Base-by-base conservation (phyloP, 2,329 filamentous ascomycete genomes). In the Neoarthrinium moseri region DNA sequence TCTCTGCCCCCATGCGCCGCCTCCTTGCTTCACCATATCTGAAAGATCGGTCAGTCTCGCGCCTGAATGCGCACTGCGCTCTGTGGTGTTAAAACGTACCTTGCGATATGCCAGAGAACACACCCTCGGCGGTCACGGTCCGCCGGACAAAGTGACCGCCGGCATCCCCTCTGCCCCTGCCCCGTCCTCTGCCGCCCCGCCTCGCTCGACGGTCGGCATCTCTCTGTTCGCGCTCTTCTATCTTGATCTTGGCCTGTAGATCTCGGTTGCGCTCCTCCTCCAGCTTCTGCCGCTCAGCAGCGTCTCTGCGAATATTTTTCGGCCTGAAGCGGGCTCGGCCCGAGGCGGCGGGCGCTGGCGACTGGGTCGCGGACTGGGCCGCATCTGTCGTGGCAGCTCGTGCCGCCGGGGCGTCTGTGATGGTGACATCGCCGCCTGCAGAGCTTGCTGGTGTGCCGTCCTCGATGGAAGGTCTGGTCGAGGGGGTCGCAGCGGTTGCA, bases 261-360 rank as follows among this genome's bases (percentile, higher is more conserved):
- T 59, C 57, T 26, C 53, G 53, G 17, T 52, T 58, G 46, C 62
- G 54, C 26, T 57, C 70, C 60, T 54, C 69, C 36, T 74, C 74
- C 8, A 78, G 59, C 41, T 54, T 68, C 43, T 75, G 72, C 56
- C 75, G 64, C 42, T 77, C 73, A 6, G 70, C 68, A 45, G 76
- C 74, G 60, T 77, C 73, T 68, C 75, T 64, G 43, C 75, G 68
- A 38, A 76, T 57, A 48, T 71, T 73, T 52, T 70, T 76, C 23
- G 75, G 75, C 42, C 68, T 69, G 43, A 77, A 76, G 29, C 74
- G 67, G 17, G 60, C 58, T n/a, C 65, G 57, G 15, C 65, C 67
- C 22, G 67, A 56, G 12, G 68, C 61, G 8, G 64, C 63, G 29
- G 69, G 56, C 12, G 41, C 22, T 13, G 41, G 17, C 6, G 62